Conservation (phyloP, 2,329 filamentous ascomycete genomes). For the Hypoxylon sp. region DNA sequence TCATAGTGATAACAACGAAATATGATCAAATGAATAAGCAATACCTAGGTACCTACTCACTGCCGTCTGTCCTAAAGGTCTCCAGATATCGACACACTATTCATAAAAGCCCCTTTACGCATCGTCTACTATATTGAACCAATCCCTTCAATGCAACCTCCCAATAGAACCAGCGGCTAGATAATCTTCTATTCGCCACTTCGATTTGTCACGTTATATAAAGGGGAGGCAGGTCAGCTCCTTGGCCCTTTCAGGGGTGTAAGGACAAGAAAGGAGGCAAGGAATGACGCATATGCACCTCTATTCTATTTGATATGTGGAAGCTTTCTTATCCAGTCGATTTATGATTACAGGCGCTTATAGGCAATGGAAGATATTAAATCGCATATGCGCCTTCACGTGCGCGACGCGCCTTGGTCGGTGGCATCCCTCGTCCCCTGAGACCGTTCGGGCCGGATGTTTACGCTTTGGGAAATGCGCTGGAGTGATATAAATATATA, state of each 20-base stretch:
- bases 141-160: slow-evolving; percentile 12
- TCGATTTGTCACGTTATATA: slow-evolving; percentile 40
- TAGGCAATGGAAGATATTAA: slow-evolving; percentile 34
- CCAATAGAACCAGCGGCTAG: slow-evolving; percentile 14
- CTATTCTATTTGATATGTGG: slow-evolving; percentile 17
- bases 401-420: slow-evolving; percentile 27
- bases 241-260: slow-evolving; percentile 36
- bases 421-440: slow-evolving; percentile 3
- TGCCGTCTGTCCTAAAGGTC: slow-evolving; percentile 2
- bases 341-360: slow-evolving; percentile 45
- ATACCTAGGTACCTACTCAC: not conserved
- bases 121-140: slow-evolving; percentile 4
- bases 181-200: slow-evolving; percentile 27
- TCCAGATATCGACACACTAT: slow-evolving; percentile 1
- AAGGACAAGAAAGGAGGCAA: slow-evolving; percentile 8
- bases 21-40: not conserved
- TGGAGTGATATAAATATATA: slow-evolving; percentile 36
- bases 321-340: slow-evolving; percentile 11
- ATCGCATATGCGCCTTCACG: slow-evolving; percentile 20
- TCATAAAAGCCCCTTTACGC: slow-evolving; percentile 9
- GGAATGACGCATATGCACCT: slow-evolving; percentile 8
- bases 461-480: slow-evolving; percentile 10
- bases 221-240: slow-evolving; percentile 7
- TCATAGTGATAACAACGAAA: not conserved
- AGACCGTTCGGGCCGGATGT: slow-evolving; percentile 23